phyloP scores from a whole-genome alignment of 139 green algal genomes.

The Desmodesmus armatus region DNA sequence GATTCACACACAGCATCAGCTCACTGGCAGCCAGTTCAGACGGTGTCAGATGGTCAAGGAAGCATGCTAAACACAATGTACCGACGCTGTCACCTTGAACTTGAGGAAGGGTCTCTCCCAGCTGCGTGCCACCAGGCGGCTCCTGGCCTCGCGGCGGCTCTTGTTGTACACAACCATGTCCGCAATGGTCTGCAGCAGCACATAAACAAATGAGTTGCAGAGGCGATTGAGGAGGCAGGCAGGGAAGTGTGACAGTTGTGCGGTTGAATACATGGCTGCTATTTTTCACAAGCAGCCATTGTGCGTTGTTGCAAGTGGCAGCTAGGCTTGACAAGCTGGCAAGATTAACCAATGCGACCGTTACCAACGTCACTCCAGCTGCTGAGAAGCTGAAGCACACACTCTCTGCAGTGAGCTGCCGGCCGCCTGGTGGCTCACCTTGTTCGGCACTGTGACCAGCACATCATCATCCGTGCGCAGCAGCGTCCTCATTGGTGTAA shows the following conservation, averaged over 20 bases:
- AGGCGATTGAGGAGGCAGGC: not conserved
- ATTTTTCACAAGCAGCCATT: too few relatives aligned
- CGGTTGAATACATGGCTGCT: too few relatives aligned
- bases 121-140: conserved; percentile 12
- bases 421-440: not conserved
- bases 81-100: conserved; percentile 5
- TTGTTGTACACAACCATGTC: conserved; percentile 42
- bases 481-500: conserved; percentile 28
- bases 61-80: not conserved
- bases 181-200: conserved; percentile 11
- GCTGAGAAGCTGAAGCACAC: too few relatives aligned
- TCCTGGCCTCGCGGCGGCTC: conserved; percentile 8
- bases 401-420: too few relatives aligned
- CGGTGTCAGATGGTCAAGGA: too few relatives aligned
- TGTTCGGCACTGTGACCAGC: conserved; percentile 40
- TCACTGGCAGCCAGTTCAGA: too few relatives aligned
- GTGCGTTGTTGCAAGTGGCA: too few relatives aligned
- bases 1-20: too few relatives aligned
- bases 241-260: too few relatives aligned
- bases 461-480: conserved; percentile 41
- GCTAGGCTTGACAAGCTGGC: too few relatives aligned
- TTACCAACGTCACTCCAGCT: too few relatives aligned
- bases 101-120: conserved; percentile 8
- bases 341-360: too few relatives aligned
- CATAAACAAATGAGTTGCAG: not conserved